phyloP scores from a whole-genome alignment of 2,329 filamentous ascomycete species.

The Lecanosticta acicola region DNA sequence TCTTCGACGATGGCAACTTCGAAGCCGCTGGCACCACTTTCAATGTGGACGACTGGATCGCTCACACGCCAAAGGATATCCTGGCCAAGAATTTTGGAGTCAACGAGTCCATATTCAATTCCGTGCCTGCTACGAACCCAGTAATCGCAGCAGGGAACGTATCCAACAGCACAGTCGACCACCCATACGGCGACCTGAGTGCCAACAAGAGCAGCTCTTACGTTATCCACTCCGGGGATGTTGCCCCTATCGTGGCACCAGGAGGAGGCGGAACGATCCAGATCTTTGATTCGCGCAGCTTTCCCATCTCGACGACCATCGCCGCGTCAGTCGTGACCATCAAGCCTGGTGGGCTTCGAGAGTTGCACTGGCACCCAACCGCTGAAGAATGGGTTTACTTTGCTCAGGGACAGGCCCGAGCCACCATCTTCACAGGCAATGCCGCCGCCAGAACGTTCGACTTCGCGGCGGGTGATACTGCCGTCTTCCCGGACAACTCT shows the following conservation, averaged over 20 bases:
- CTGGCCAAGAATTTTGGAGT: slow-evolving; percentile 63
- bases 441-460: slow-evolving; percentile 60
- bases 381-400: slow-evolving; percentile 66
- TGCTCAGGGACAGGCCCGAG: slow-evolving; percentile 54
- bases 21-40: slow-evolving; percentile 58
- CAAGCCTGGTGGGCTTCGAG: slow-evolving; percentile 57
- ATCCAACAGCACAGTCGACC: slow-evolving; percentile 44
- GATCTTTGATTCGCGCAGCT: slow-evolving; percentile 59
- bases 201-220: slow-evolving; percentile 55
- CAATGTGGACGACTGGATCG: slow-evolving; percentile 61
- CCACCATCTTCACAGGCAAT: slow-evolving; percentile 58
- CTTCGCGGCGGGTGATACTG: slow-evolving; percentile 51
- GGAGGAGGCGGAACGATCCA: slow-evolving; percentile 56
- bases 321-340: slow-evolving; percentile 60
- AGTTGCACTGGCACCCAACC: slow-evolving; percentile 62
- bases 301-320: slow-evolving; percentile 60
- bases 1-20: slow-evolving; percentile 47
- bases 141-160: slow-evolving; percentile 56
- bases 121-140: slow-evolving; percentile 52
- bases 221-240: slow-evolving; percentile 32
- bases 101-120: slow-evolving; percentile 53
- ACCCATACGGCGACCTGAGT: slow-evolving; percentile 44
- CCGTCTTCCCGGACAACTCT: slow-evolving; percentile 61
- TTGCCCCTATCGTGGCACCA: slow-evolving; percentile 37
- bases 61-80: slow-evolving; percentile 58